These are phyloP conservation scores for Tephrocybe sp. DNA, from an alignment of 768 basidiomycete species.

Conservation along the genomic window DNA sequence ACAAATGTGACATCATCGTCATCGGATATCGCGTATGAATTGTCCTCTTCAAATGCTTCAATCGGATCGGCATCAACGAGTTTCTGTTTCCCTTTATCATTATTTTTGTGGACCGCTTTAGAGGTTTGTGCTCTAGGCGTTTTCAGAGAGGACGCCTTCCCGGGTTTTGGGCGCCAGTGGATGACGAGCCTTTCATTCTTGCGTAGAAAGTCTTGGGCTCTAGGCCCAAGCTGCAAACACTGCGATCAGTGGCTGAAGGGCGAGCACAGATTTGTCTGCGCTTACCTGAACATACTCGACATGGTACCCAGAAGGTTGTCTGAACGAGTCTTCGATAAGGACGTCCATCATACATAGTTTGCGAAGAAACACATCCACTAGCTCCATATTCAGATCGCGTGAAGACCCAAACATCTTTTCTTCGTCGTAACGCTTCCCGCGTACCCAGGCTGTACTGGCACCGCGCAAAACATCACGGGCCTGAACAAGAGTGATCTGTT, in stretches of 20 bases:
- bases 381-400: conserved; percentile 42
- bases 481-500: conserved; percentile 57
- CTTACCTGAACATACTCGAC: conserved; percentile 51
- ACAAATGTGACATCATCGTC: conserved; percentile 22
- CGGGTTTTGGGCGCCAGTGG: conserved; percentile 29
- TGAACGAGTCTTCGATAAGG: conserved; percentile 44
- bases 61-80: conserved; percentile 31
- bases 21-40: conserved; percentile 15
- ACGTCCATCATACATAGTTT: conserved; percentile 49
- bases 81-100: conserved; percentile 24
- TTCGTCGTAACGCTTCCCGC: conserved; percentile 43
- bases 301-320: conserved; percentile 44
- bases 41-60: conserved; percentile 29
- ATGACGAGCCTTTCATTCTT: conserved; percentile 23
- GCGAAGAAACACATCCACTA: conserved; percentile 65
- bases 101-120: conserved; percentile 20
- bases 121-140: conserved; percentile 12
- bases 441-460: conserved; percentile 43
- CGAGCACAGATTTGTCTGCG: neutral
- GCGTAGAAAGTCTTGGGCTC: conserved; percentile 26
- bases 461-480: conserved; percentile 69
- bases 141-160: conserved; percentile 22
- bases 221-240: conserved; percentile 29
- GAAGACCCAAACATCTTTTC: conserved; percentile 54
- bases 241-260: neutral